These are phyloP conservation scores for Beauveria medogensis DNA, from an alignment of 2,329 filamentous ascomycete genomes.

Conservation along the genomic window DNA sequence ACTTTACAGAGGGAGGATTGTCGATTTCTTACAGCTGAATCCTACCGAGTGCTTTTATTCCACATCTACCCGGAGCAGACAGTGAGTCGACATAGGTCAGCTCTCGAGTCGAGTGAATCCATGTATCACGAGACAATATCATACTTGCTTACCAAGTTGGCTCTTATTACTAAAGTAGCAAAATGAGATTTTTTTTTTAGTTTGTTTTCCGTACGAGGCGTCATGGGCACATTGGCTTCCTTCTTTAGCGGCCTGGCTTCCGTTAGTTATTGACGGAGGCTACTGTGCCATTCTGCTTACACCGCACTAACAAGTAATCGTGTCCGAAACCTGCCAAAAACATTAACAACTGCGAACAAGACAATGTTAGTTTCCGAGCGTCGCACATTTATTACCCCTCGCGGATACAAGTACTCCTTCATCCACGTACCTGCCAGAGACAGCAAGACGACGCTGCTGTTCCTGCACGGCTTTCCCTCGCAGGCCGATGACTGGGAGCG, in stretches of 20 bases:
- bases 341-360: neutral
- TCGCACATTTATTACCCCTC: slow-evolving; percentile 13
- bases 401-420: slow-evolving; percentile 23
- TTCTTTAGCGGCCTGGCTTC: neutral
- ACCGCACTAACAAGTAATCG: neutral
- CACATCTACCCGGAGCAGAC: no score
- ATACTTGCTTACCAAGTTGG: neutral
- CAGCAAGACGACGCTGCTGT: slow-evolving; percentile 28
- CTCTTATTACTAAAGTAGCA: no score
- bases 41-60: no score
- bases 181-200: no score
- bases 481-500: slow-evolving; percentile 35
- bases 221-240: no score
- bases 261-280: neutral
- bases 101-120: no score
- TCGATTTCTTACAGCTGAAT: neutral
- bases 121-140: no score
- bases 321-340: neutral
- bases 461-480: slow-evolving; percentile 43
- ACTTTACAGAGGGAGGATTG: neutral
- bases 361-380: neutral
- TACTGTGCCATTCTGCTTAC: neutral
- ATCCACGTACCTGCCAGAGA: slow-evolving; percentile 17
- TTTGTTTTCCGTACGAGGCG: no score
- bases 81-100: no score